A percentile compares a stretch with the other conserved stretches of the same genome.
phyloP scores from a whole-genome alignment of 345 rosid genomes.

The Psidium guajava region DNA sequence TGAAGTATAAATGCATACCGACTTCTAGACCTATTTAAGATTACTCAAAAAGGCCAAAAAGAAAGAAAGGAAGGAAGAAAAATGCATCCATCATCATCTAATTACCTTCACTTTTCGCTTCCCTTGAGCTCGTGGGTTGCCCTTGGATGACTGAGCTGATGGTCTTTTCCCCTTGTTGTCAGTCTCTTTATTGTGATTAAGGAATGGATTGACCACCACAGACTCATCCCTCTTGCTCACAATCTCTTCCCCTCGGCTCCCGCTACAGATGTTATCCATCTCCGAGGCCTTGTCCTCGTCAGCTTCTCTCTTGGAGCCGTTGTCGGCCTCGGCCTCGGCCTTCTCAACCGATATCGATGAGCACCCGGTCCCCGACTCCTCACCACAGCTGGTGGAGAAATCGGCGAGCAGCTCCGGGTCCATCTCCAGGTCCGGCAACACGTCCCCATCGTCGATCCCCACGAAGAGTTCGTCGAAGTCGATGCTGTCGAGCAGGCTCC shows the following conservation, averaged over 20 bases:
- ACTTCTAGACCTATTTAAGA: background rate
- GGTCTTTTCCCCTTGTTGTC: slow-evolving; percentile 48
- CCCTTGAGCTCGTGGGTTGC: slow-evolving; percentile 18
- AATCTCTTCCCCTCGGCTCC: slow-evolving; percentile 26
- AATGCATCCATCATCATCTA: background rate
- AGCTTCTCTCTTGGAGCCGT: background rate
- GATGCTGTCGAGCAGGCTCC: slow-evolving; percentile 43
- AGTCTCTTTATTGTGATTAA: slow-evolving; percentile 11
- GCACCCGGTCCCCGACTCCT: slow-evolving; percentile 36
- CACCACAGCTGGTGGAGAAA: slow-evolving; percentile 46
- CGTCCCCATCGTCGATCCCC: slow-evolving; percentile 49
- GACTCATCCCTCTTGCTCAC: slow-evolving; percentile 27
- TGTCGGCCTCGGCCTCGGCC: slow-evolving; percentile 1
- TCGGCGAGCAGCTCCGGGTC: slow-evolving; percentile 63
- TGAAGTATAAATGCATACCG: background rate
- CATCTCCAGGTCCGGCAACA: slow-evolving; percentile 74
- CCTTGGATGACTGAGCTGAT: background rate
- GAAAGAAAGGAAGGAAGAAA: background rate
- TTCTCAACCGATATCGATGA: slow-evolving; percentile 18
- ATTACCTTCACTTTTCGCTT: slow-evolving; percentile 58
- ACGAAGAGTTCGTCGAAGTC: slow-evolving; percentile 72
- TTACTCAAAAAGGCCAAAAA: background rate
- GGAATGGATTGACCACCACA: slow-evolving; percentile 8
- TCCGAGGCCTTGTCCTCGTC: slow-evolving; percentile 17
- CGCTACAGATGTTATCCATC: background rate